A percentile compares a stretch with the other conserved stretches of the same genome.
Conservation (phyloP, 306 rosid species). For the Prunus padus region DNA sequence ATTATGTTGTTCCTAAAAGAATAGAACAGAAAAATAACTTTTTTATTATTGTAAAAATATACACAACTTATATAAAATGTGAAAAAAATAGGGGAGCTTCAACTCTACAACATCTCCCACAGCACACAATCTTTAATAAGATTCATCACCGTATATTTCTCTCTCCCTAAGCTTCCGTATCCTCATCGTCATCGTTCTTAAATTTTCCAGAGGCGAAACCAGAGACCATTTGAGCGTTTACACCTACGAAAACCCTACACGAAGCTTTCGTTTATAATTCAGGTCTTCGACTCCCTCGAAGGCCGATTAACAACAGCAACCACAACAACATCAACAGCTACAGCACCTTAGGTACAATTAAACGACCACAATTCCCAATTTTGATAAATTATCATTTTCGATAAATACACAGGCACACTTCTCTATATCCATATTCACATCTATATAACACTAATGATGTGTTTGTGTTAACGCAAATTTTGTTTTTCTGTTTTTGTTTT, state of each 20-base stretch:
- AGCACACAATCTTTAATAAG: background rate
- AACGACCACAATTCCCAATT: background rate
- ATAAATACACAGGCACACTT: background rate
- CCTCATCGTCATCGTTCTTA: background rate
- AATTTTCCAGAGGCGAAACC: background rate
- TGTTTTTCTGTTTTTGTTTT: background rate
- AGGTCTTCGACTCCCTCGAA: conserved; percentile 16
- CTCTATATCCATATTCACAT: background rate
- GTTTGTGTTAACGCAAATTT: background rate
- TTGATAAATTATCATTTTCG: background rate
- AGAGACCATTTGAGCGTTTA: background rate
- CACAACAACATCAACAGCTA: background rate
- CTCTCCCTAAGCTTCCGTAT: background rate
- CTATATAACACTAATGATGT: background rate
- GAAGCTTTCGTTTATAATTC: background rate
- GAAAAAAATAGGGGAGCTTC: background rate
- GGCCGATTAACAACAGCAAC: conserved; percentile 6
- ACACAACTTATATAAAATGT: too few relatives aligned
- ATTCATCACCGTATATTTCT: background rate
- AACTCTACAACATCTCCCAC: background rate
- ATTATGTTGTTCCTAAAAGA: too few relatives aligned
- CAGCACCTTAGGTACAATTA: conserved; percentile 15
- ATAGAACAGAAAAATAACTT: too few relatives aligned
- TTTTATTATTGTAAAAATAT: too few relatives aligned
- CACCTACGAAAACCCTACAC: background rate